Evolutionary conservation across 1,139 yeast genomes (phyloP).

Genomic region (Blastobotrys serpentis): DNA sequence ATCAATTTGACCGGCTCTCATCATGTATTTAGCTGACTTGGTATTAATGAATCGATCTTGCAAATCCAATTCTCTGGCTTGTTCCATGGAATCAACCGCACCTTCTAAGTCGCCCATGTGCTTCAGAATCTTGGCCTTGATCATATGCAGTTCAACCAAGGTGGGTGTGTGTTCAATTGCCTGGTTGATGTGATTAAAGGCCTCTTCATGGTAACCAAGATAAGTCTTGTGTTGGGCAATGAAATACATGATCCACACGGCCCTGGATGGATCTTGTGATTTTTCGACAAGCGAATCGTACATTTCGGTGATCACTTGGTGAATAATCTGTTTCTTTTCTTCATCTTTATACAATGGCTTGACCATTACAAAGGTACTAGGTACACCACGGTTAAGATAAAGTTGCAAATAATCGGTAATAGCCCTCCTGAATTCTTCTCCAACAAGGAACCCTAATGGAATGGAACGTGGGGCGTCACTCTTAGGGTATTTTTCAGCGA

Average conservation of each 20-base stretch:
- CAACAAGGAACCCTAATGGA: slow-evolving; percentile 72
- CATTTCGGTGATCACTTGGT: slow-evolving; percentile 54
- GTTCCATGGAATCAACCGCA: slow-evolving; percentile 67
- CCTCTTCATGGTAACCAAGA: slow-evolving; percentile 49
- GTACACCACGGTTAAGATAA: slow-evolving; percentile 78
- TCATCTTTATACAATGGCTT: slow-evolving; percentile 69
- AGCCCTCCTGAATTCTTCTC: slow-evolving; percentile 49
- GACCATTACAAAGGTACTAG: slow-evolving; percentile 83
- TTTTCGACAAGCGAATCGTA: slow-evolving; percentile 29
- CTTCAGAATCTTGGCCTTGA: slow-evolving; percentile 78
- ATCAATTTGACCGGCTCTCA: slow-evolving; percentile 76
- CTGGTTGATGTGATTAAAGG: slow-evolving; percentile 55
- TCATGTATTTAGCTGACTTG: slow-evolving; percentile 76
- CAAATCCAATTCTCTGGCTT: slow-evolving; percentile 73
- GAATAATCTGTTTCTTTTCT: slow-evolving; percentile 51
- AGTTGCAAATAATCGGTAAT: slow-evolving; percentile 53
- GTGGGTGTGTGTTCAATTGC: slow-evolving; percentile 71
- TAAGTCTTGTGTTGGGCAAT: slow-evolving; percentile 76
- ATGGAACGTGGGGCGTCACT: slow-evolving; percentile 78
- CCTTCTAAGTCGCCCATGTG: slow-evolving; percentile 58
- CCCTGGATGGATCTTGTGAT: slow-evolving; percentile 48
- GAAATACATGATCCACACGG: slow-evolving; percentile 77
- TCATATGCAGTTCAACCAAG: slow-evolving; percentile 73
- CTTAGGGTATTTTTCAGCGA: slow-evolving; percentile 71
- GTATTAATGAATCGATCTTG: slow-evolving; percentile 92